phyloP scores from a whole-genome alignment of 306 rosid species.

The Vigna nakashimae region DNA sequence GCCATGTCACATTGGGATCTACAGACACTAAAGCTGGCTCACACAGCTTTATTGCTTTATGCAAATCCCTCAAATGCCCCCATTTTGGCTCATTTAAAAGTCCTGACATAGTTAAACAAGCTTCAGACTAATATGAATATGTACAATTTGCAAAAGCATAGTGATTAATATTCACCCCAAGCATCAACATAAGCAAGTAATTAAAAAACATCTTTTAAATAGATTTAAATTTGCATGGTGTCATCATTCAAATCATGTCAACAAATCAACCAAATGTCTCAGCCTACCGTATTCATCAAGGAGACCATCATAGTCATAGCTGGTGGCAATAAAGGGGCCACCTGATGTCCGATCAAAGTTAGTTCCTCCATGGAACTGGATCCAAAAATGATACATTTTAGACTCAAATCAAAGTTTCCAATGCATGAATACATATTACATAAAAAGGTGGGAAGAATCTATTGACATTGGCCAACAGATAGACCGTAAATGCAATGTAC shows the following conservation, averaged over 20 bases:
- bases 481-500: constrained; percentile 13
- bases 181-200: neutral
- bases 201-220: neutral
- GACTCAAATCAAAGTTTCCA: constrained; percentile 12
- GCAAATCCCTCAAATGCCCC: constrained; percentile 92
- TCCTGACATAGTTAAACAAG: constrained; percentile 57
- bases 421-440: constrained; percentile 8
- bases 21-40: constrained; percentile 75
- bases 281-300: constrained; percentile 87
- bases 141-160: constrained; percentile 8
- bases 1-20: constrained; percentile 71
- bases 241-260: constrained; percentile 16
- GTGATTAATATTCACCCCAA: neutral
- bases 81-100: constrained; percentile 84
- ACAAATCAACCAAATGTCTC: constrained; percentile 8
- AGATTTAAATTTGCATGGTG: neutral
- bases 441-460: neutral
- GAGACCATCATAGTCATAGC: constrained; percentile 96
- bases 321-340: constrained; percentile 90
- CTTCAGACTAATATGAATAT: constrained; percentile 29
- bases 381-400: constrained; percentile 31
- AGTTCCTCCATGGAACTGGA: constrained; percentile 98
- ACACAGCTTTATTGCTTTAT: constrained; percentile 78
- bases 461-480: neutral
- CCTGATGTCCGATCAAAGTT: constrained; percentile 90